Percentiles rank a stretch among this genome's conserved stretches.
Evolutionary conservation across 768 basidiomycete genomes (phyloP).

Genomic region (Suillus alpinus): DNA sequence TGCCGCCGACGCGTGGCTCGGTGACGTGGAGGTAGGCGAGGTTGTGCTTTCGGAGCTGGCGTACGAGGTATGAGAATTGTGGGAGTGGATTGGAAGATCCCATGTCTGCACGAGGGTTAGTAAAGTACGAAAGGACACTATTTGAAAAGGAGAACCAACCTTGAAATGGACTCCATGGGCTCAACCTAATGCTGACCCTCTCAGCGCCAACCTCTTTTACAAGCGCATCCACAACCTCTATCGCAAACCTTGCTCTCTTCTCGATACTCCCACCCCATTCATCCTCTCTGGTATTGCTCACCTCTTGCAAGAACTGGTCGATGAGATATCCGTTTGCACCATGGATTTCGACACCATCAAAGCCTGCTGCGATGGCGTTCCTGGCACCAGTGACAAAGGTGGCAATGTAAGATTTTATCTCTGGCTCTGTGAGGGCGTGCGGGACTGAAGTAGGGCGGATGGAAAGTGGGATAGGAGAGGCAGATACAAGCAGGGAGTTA

Average conservation of each 20-base stretch:
- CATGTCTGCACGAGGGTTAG: conserved; percentile 29
- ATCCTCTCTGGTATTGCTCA: conserved; percentile 43
- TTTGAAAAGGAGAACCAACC: conserved; percentile 19
- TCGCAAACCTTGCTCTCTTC: conserved; percentile 44
- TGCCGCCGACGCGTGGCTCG: conserved; percentile 28
- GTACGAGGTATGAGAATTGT: conserved; percentile 34
- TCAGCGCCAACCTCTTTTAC: conserved; percentile 41
- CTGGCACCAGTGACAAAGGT: conserved; percentile 46
- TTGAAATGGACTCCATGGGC: conserved; percentile 38
- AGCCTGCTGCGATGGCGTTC: conserved; percentile 57
- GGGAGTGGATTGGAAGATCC: conserved; percentile 32
- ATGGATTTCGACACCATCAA: conserved; percentile 53
- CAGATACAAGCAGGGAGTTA: conserved; percentile 20
- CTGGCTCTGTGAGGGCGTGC: conserved; percentile 37
- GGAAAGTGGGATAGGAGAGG: conserved; percentile 21
- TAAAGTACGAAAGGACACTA: neutral
- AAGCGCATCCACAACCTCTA: conserved; percentile 45
- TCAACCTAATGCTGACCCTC: conserved; percentile 40
- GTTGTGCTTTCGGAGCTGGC: conserved; percentile 19
- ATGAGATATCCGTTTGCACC: conserved; percentile 31
- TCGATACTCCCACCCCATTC: conserved; percentile 50
- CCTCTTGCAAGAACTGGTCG: conserved; percentile 42
- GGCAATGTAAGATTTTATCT: conserved; percentile 45
- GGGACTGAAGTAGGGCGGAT: conserved; percentile 23
- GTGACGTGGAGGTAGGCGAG: conserved; percentile 44